Conservation (phyloP, 1,139 yeast genomes). For the Taphrina deformans region DNA sequence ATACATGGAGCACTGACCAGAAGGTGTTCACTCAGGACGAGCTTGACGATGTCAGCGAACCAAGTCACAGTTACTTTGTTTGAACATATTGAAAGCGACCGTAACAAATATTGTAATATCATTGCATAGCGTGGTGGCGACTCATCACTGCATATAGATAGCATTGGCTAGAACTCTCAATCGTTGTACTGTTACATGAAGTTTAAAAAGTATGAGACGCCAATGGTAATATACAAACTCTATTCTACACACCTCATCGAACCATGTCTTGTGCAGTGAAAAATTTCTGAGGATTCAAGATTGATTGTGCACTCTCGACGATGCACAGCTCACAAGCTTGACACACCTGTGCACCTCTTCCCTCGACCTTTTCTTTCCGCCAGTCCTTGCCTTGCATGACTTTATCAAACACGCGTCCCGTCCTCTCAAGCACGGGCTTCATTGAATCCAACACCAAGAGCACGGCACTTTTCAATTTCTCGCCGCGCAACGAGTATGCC, state of each 20-base stretch:
- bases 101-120: neutral
- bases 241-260: neutral
- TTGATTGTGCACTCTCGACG: slow-evolving; percentile 23
- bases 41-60: slow-evolving; percentile 85
- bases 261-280: neutral
- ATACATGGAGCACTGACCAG: slow-evolving; percentile 93
- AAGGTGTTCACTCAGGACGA: slow-evolving; percentile 74
- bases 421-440: slow-evolving; percentile 8
- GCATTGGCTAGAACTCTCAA: neutral
- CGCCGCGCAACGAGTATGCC: slow-evolving; percentile 8
- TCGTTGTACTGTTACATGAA: neutral
- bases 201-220: neutral
- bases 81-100: slow-evolving; percentile 42
- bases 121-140: neutral
- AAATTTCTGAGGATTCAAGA: neutral
- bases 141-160: neutral
- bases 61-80: slow-evolving; percentile 90
- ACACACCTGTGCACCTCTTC: slow-evolving; percentile 17
- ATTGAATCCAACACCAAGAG: slow-evolving; percentile 10
- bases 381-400: neutral
- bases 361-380: slow-evolving; percentile 11
- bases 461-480: slow-evolving; percentile 2
- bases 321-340: slow-evolving; percentile 32
- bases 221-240: neutral
- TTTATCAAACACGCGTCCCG: slow-evolving; percentile 12